Percentiles rank a stretch among this genome's conserved stretches.
These are phyloP conservation scores for Cyclanthera cordifolia DNA, from an alignment of 306 rosid species.

Conservation along the genomic window DNA sequence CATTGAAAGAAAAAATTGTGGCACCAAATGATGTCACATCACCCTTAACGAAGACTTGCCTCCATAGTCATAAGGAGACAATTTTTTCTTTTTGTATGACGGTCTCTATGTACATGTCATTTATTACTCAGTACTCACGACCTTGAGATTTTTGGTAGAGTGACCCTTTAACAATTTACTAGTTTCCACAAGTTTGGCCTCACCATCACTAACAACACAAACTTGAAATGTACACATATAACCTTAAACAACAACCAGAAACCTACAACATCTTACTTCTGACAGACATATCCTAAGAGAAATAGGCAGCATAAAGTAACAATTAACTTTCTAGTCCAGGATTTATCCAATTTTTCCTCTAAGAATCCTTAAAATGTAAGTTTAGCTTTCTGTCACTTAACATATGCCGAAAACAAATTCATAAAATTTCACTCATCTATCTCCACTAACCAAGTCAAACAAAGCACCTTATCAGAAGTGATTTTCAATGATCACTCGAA, in stretches of 20 bases:
- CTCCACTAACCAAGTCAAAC: too few species aligned
- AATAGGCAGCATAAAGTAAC: constrained; percentile 20
- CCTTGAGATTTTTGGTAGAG: constrained; percentile 64
- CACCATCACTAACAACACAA: constrained; percentile 55
- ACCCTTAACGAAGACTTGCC: too few species aligned
- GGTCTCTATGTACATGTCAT: constrained; percentile 8
- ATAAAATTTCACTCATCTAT: too few species aligned
- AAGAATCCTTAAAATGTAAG: not conserved
- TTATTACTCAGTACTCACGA: constrained; percentile 63
- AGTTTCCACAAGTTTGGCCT: constrained; percentile 50
- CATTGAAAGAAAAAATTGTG: too few species aligned
- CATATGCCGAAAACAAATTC: too few species aligned
- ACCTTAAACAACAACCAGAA: constrained; percentile 65
- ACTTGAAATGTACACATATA: constrained; percentile 54
- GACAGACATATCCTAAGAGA: constrained; percentile 61
- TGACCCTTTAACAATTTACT: constrained; percentile 57
- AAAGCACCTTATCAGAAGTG: too few species aligned
- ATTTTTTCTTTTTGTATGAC: too few species aligned
- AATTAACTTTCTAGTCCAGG: constrained; percentile 9
- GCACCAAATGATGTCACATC: too few species aligned
- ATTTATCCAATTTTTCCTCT: not conserved
- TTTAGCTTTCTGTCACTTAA: too few species aligned
- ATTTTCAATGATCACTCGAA: too few species aligned
- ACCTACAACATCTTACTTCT: constrained; percentile 61
- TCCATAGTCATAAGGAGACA: too few species aligned